Conservation (phyloP, 768 basidiomycete species). For the Leccinellum rugosiceps region DNA sequence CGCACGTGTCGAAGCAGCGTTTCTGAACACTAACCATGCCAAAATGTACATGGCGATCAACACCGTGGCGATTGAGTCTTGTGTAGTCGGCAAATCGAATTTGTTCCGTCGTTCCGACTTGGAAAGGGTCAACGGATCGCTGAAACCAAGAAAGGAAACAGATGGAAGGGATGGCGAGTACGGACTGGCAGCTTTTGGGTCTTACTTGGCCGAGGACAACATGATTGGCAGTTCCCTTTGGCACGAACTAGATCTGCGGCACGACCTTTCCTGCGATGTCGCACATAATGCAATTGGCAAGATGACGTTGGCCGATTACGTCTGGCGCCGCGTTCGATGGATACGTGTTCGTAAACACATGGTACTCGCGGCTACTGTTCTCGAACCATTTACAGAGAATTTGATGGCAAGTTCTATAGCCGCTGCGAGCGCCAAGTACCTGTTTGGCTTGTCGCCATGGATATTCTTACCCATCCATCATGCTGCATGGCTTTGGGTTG, state of each 20-base stretch:
- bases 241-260: conserved; percentile 88
- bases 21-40: conserved; percentile 95
- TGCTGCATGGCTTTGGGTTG: conserved; percentile 68
- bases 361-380: conserved; percentile 79
- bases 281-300: conserved; percentile 86
- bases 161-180: conserved; percentile 20
- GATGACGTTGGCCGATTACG: conserved; percentile 82
- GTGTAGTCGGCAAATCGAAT: conserved; percentile 96
- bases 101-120: conserved; percentile 89
- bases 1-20: conserved; percentile 86
- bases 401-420: conserved; percentile 67
- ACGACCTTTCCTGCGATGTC: conserved; percentile 88
- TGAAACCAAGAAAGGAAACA: conserved; percentile 42
- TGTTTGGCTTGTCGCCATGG: conserved; percentile 51
- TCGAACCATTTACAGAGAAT: conserved; percentile 93
- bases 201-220: conserved; percentile 96
- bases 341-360: conserved; percentile 95
- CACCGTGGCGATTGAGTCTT: conserved; percentile 83
- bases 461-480: conserved; percentile 60
- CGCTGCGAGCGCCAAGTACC: conserved; percentile 48
- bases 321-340: conserved; percentile 91
- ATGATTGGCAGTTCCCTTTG: conserved; percentile 92
- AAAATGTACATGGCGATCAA: conserved; percentile 98
- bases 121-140: conserved; percentile 65
- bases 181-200: conserved; percentile 79